Conservation (phyloP, 2,329 filamentous ascomycete genomes). For the Fonsecaea nubica region DNA sequence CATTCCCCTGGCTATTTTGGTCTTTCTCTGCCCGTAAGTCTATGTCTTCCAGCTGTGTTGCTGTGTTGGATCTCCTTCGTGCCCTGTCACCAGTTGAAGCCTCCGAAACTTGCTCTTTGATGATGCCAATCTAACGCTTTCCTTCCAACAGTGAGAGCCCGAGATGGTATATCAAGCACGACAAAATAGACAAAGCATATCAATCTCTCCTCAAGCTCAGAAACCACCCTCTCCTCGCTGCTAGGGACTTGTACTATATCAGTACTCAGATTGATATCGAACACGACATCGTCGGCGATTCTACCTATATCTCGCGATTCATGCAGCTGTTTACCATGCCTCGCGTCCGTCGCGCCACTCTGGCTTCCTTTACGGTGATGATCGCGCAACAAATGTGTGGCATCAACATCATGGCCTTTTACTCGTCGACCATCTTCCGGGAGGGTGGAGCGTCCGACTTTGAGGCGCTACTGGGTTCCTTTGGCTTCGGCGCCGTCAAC, state of each 20-base stretch:
- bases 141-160: slow-evolving; percentile 35
- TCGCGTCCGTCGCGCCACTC: slow-evolving; percentile 54
- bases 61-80: background rate
- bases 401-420: slow-evolving; percentile 51
- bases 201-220: slow-evolving; percentile 42
- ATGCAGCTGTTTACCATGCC: slow-evolving; percentile 58
- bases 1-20: slow-evolving; percentile 62
- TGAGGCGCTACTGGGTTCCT: slow-evolving; percentile 60
- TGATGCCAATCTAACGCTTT: background rate
- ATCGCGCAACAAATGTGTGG: slow-evolving; percentile 47
- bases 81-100: background rate
- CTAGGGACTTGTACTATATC: slow-evolving; percentile 46
- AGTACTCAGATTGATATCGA: slow-evolving; percentile 48
- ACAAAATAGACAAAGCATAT: slow-evolving; percentile 42
- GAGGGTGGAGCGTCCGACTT: slow-evolving; percentile 53
- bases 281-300: slow-evolving; percentile 44
- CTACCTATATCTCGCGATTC: slow-evolving; percentile 52
- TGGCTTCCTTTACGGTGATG: slow-evolving; percentile 44
- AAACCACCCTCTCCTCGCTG: slow-evolving; percentile 42
- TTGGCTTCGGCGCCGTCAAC: slow-evolving; percentile 65
- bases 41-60: background rate
- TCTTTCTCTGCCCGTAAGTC: slow-evolving; percentile 56
- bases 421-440: slow-evolving; percentile 58
- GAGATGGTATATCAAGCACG: slow-evolving; percentile 45
- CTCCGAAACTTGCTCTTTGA: too few species aligned